Percentiles rank a stretch among this genome's conserved stretches.
These are phyloP conservation scores for Entomortierella parvispora DNA, from an alignment of 192 early-diverging fungal genomes.

Conservation along the genomic window DNA sequence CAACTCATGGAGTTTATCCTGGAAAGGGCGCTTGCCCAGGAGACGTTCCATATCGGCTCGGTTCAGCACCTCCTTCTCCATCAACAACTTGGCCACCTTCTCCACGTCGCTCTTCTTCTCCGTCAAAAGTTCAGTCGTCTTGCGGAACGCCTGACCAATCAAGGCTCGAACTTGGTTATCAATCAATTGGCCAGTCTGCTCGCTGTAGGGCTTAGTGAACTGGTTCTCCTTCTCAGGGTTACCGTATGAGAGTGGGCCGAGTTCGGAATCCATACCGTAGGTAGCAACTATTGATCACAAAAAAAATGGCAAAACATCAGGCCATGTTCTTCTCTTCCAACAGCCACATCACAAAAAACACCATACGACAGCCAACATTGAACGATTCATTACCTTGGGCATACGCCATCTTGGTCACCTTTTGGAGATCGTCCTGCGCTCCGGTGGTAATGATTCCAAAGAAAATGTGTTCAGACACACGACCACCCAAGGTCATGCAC, in stretches of 20 bases:
- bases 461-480: slow-evolving; percentile 92
- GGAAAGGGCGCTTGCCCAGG: slow-evolving; percentile 87
- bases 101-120: slow-evolving; percentile 90
- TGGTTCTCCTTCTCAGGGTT: slow-evolving; percentile 70
- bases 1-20: slow-evolving; percentile 63
- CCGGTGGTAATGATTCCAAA: slow-evolving; percentile 96
- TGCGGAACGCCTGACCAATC: slow-evolving; percentile 81
- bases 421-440: slow-evolving; percentile 95
- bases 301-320: background rate
- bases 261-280: slow-evolving; percentile 92
- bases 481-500: slow-evolving; percentile 91
- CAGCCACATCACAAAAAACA: background rate
- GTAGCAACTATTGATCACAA: slow-evolving; percentile 65
- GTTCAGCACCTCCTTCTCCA: slow-evolving; percentile 97
- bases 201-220: slow-evolving; percentile 97
- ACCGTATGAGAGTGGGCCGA: slow-evolving; percentile 90
- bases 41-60: slow-evolving; percentile 94
- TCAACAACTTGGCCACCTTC: slow-evolving; percentile 90
- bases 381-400: slow-evolving; percentile 66
- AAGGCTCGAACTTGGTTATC: slow-evolving; percentile 93
- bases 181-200: slow-evolving; percentile 93
- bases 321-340: background rate
- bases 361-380: background rate
- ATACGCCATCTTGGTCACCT: slow-evolving; percentile 98
- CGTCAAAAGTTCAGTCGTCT: slow-evolving; percentile 83